These are phyloP conservation scores for Kodamaea fungicola DNA, from an alignment of 1,139 yeast genomes.

Conservation along the genomic window DNA sequence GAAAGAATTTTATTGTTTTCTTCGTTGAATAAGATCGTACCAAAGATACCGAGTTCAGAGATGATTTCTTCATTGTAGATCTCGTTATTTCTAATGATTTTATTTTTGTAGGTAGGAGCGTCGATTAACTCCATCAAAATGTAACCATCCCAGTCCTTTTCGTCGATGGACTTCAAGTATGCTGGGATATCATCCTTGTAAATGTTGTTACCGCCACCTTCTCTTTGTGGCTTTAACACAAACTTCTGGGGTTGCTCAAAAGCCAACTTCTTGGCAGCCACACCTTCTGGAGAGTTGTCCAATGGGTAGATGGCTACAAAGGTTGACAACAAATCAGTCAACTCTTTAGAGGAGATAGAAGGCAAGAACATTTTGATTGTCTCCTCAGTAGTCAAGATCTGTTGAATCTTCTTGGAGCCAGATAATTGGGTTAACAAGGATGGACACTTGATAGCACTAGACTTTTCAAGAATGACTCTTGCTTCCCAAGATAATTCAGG, in stretches of 20 bases:
- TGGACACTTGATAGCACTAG: conserved; percentile 87
- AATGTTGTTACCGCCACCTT: conserved; percentile 92
- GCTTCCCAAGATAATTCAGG: conserved; percentile 67
- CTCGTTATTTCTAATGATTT: conserved; percentile 65
- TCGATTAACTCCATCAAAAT: conserved; percentile 90
- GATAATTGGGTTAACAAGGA: conserved; percentile 83
- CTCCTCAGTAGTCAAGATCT: conserved; percentile 61
- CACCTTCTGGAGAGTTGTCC: conserved; percentile 67
- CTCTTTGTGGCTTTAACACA: conserved; percentile 95
- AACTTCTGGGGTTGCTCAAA: conserved; percentile 62
- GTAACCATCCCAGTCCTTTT: conserved; percentile 82
- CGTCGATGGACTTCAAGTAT: conserved; percentile 59
- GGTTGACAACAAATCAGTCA: conserved; percentile 47
- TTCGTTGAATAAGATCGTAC: conserved; percentile 74
- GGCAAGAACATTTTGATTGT: conserved; percentile 49
- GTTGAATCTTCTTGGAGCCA: conserved; percentile 93
- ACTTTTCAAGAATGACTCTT: conserved; percentile 65
- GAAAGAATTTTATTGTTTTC: conserved; percentile 49
- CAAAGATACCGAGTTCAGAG: conserved; percentile 89
- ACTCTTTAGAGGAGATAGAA: conserved; percentile 19
- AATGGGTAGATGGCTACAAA: conserved; percentile 86
- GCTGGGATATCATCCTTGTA: conserved; percentile 80
- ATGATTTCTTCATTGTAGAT: conserved; percentile 66
- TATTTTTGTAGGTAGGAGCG: conserved; percentile 66
- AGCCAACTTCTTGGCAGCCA: conserved; percentile 63